Percentiles rank a stretch among this genome's conserved stretches.
Evolutionary conservation across 192 early-diverging fungal species (phyloP).

Genomic region (Dispira parvispora): DNA sequence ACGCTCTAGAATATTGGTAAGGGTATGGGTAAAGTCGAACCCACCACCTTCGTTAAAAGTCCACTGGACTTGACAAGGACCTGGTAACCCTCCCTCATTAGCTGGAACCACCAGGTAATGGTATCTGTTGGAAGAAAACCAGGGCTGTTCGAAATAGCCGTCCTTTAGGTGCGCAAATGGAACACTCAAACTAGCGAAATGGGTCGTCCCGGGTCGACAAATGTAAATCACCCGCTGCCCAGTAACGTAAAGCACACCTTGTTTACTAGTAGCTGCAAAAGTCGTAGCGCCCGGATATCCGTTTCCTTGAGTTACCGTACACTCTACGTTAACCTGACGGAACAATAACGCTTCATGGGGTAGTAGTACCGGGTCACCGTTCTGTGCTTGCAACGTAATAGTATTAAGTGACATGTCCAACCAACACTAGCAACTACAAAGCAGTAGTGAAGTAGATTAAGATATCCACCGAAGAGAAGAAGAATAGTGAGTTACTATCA

Average conservation of each 20-base stretch:
- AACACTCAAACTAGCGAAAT: not conserved
- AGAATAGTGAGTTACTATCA: no score
- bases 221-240: slow-evolving; percentile 6
- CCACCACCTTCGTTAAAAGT: slow-evolving; percentile 9
- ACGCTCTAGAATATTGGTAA: not conserved
- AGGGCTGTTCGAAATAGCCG: slow-evolving; percentile 6
- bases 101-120: not conserved
- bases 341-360: not conserved
- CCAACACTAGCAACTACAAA: no score
- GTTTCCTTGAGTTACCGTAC: not conserved
- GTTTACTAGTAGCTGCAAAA: not conserved
- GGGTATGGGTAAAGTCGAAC: not conserved
- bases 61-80: not conserved
- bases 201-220: not conserved
- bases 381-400: not conserved
- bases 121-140: not conserved
- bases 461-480: no score
- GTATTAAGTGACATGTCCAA: slow-evolving; percentile 7
- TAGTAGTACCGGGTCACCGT: not conserved
- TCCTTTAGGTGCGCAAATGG: not conserved
- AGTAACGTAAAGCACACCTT: not conserved
- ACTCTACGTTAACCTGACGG: not conserved
- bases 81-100: not conserved
- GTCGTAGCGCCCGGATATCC: not conserved
- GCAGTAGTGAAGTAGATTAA: no score